Evolutionary conservation across 2,329 filamentous ascomycete genomes (phyloP), one percentile per base, ranked within the genome.

Genomic region (Pyrenophora seminiperda): DNA sequence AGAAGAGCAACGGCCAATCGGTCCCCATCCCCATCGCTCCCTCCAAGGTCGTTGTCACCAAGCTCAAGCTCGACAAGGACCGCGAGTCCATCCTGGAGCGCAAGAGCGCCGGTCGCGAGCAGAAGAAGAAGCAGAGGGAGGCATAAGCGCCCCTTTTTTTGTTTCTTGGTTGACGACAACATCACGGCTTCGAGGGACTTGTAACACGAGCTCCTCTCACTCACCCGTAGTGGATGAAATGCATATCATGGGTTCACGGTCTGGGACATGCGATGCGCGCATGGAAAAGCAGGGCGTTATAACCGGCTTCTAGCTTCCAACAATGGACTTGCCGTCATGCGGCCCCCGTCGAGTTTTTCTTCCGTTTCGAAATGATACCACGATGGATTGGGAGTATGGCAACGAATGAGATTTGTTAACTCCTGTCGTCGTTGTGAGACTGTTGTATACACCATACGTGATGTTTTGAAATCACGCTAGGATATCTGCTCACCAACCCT

Each of bases 31-130:
- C 91, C 78, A 87, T 99, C 80, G 89, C 93, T 81, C 88, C 94
- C 73, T 95, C 89, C 81, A 97, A 97, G 81, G 91, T 96, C 69
- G 88, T 96, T 82, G 89, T 99, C 83, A 96, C 88, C 82, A 97
- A 97, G 87, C 86, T 97, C 79, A 96, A 97, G 89, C 84, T 97
- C 73, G 90, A 94, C 85, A 93, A 94, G 87, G 90, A 95, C 81
- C 88, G 90, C 69, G 90, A 94, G 84, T 82, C 81, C 77, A 94
- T 94, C 75, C 83, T 95, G 70, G 89, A 90, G 81, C 86, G 90
- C 80, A 91, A 89, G 82, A 87, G 87, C 80, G 78, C 81, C 66
- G 90, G 90, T 73, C 87, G 89, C 62, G 90, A 93, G 81, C 82
- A 85, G 76, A 80, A 80, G 77, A 80, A 81, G 77, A 91, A 91